Conservation (phyloP, 1,284 basidiomycete genomes). For the Tylopilus sp. region DNA sequence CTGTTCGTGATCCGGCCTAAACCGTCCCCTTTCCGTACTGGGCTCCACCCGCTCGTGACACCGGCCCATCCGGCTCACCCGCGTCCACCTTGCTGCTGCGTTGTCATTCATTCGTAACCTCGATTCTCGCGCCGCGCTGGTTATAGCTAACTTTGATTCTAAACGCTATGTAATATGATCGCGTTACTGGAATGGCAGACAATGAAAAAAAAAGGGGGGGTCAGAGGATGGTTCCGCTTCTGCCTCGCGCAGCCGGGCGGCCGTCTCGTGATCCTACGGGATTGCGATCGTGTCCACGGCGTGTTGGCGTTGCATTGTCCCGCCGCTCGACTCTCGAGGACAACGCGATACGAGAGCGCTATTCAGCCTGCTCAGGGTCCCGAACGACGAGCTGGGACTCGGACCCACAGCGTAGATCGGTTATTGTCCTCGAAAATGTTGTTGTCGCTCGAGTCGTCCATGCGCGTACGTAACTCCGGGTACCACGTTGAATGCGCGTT, state of each 20-base stretch:
- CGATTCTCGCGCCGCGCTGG: conserved; percentile 4
- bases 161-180: conserved; percentile 8
- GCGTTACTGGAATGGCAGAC: not conserved
- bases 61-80: no score
- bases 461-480: conserved; percentile 25
- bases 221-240: conserved; percentile 9
- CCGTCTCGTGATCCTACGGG: conserved; percentile 16
- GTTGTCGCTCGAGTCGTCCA: conserved; percentile 9
- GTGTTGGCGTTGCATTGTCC: conserved; percentile 21
- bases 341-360: no score
- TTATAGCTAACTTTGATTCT: not conserved
- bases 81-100: no score
- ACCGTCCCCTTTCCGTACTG: conserved; percentile 18
- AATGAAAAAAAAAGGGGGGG: not conserved
- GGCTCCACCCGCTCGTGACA: not conserved
- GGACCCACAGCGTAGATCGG: conserved; percentile 22
- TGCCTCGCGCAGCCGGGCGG: conserved; percentile 5
- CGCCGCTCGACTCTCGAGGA: no score
- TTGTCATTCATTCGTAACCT: not conserved
- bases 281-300: no score
- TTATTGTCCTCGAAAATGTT: no score
- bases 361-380: no score
- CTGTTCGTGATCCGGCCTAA: conserved; percentile 21
- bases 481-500: conserved; percentile 30
- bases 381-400: no score